A percentile compares a stretch with the other conserved stretches of the same genome.
Evolutionary conservation across 1,139 yeast species (phyloP).

Genomic region (Pichia sp.): DNA sequence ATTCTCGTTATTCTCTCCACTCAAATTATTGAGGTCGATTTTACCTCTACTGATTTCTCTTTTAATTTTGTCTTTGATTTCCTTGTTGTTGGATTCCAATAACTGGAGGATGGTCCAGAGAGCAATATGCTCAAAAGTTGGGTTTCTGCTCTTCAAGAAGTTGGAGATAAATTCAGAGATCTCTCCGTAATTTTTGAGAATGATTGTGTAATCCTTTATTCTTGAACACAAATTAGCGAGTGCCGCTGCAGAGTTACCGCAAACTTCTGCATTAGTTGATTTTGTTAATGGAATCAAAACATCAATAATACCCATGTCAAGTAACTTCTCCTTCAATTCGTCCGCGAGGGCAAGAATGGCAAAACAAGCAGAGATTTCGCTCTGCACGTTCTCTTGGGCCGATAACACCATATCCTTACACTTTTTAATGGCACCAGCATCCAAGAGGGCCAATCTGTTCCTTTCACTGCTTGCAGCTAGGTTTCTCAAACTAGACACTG

Average conservation of each 20-base stretch:
- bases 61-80: constrained; percentile 58
- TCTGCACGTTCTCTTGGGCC: constrained; percentile 85
- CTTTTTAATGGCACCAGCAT: constrained; percentile 93
- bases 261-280: constrained; percentile 86
- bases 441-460: constrained; percentile 84
- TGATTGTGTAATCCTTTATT: constrained; percentile 73
- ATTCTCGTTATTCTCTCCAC: constrained; percentile 38
- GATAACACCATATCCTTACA: constrained; percentile 81
- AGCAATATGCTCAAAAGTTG: constrained; percentile 98
- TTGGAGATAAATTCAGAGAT: constrained; percentile 76
- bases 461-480: constrained; percentile 94
- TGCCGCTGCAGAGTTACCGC: constrained; percentile 98
- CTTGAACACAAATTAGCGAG: constrained; percentile 92
- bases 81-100: constrained; percentile 76
- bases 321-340: constrained; percentile 79
- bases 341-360: constrained; percentile 96
- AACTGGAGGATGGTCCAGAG: constrained; percentile 94
- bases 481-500: constrained; percentile 91
- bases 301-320: constrained; percentile 79
- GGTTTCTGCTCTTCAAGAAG: constrained; percentile 76
- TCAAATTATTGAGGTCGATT: constrained; percentile 26
- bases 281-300: constrained; percentile 88
- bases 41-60: constrained; percentile 30
- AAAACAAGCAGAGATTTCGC: constrained; percentile 94
- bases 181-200: constrained; percentile 85